Conservation (phyloP, 2,329 filamentous ascomycete species). For the Epicoccum sorghinum region DNA sequence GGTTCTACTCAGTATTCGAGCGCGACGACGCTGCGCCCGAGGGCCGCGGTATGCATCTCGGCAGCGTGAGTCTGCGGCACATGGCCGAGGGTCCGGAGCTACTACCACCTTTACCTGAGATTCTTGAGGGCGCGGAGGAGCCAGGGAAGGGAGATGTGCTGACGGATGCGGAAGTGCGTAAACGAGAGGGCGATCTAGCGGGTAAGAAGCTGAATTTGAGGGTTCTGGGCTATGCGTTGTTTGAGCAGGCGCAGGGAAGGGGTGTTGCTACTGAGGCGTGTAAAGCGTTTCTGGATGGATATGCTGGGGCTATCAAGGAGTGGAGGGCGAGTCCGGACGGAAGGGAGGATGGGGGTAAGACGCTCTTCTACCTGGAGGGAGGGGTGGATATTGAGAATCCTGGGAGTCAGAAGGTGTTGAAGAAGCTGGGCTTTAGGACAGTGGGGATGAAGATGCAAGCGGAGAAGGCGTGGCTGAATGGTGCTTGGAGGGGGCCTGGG, state of each 20-base stretch:
- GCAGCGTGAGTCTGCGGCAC: neutral
- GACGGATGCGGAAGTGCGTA: neutral
- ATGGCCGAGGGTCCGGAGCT: neutral
- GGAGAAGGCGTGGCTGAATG: slow-evolving; percentile 31
- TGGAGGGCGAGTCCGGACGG: neutral
- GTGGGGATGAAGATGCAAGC: slow-evolving; percentile 30
- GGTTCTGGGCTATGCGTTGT: slow-evolving; percentile 32
- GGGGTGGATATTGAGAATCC: slow-evolving; percentile 30
- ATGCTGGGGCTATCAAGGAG: slow-evolving; percentile 5
- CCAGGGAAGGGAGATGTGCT: neutral
- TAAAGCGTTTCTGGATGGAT: slow-evolving; percentile 23
- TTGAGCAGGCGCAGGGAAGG: slow-evolving; percentile 26
- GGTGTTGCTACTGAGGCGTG: slow-evolving; percentile 39
- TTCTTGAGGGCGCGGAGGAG: neutral
- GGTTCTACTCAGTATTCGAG: slow-evolving; percentile 25
- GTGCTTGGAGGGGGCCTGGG: slow-evolving; percentile 26
- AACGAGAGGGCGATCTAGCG: neutral
- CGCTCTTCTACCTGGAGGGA: slow-evolving; percentile 33
- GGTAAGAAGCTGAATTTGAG: slow-evolving; percentile 15
- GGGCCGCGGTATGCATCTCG: neutral
- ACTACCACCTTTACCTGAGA: neutral
- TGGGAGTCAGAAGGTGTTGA: slow-evolving; percentile 27
- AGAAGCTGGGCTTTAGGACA: slow-evolving; percentile 33
- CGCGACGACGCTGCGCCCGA: neutral
- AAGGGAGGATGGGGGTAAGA: neutral